Base-by-base conservation (phyloP, 1,139 yeast genomes). In the Yamadazyma pseudoaaseri region DNA sequence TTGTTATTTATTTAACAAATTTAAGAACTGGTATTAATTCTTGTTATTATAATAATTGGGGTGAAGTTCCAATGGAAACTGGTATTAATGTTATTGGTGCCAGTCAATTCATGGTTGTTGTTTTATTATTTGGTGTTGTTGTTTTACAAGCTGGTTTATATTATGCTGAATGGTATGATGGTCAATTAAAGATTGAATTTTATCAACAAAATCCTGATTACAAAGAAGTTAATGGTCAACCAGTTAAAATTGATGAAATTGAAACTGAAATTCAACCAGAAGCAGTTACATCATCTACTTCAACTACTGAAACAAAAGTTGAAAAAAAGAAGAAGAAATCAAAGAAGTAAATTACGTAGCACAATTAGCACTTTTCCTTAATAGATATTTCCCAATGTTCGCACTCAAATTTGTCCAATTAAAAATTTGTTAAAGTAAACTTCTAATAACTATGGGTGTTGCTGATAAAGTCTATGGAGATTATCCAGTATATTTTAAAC, bases 1-100 rank as follows among this genome's bases (percentile, higher is more conserved):
- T 86, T 33, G 79, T 90, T 48, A 76, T 90, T 49, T 92, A 89
- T 62, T 68, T 89, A 52, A 84, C 96, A 49, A 92, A 92, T 62
- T 69, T 92, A 47, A 76, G 90, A 58, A 78, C 86, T 34, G 98
- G 98, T 33, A 70, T 82, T 33, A 74, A 75, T 48, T 77, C 94
- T 34, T 78, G 87, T 39, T 51, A 76, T 20, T 60, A 73, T 39
- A 89, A 90, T 29, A 69, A 77, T 41, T 92, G 97, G 97, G 97
- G 96, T 43, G 97, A 92, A 36, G 96, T 92, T 34, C 87, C 86
- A 51, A 79, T 75, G 57, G 69, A 71, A 42, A 87, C 96, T 18
- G 97, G 97, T 16, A 64, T 92, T 50, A 86, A 86, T 47, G 96
- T 92, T 27, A 78, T 92, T 57, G 96, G 95, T 28, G 97, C 97